Percentiles rank a stretch among this genome's conserved stretches.
These are phyloP conservation scores for Athelia sp. DNA, from an alignment of 1,284 basidiomycete genomes.

Conservation along the genomic window DNA sequence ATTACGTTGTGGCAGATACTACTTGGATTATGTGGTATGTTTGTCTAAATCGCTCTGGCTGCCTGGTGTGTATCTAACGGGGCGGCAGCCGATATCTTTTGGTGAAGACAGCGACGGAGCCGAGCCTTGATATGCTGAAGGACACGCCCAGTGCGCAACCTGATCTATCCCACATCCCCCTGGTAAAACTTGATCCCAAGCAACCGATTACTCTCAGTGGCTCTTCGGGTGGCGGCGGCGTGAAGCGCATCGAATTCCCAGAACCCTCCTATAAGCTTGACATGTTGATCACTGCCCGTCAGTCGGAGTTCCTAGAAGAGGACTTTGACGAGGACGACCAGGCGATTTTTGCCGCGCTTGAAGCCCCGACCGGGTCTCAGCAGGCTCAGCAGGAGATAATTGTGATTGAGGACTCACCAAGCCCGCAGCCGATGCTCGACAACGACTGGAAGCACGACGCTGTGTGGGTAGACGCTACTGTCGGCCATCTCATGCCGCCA, in stretches of 20 bases:
- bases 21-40: slow-evolving; percentile 62
- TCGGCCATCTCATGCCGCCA: slow-evolving; percentile 45
- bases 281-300: slow-evolving; percentile 35
- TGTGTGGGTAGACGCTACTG: slow-evolving; percentile 38
- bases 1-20: slow-evolving; percentile 53
- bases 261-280: slow-evolving; percentile 47
- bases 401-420: slow-evolving; percentile 3
- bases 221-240: not conserved
- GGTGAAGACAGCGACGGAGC: slow-evolving; percentile 30
- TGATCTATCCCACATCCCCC: slow-evolving; percentile 23
- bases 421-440: slow-evolving; percentile 4
- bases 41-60: not conserved
- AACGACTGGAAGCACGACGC: slow-evolving; percentile 52
- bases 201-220: slow-evolving; percentile 14
- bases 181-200: slow-evolving; percentile 36
- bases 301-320: slow-evolving; percentile 30
- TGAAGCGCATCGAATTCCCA: slow-evolving; percentile 40
- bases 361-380: not conserved
- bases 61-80: slow-evolving; percentile 1
- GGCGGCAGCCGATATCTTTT: slow-evolving; percentile 52
- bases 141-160: not conserved
- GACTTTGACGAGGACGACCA: slow-evolving; percentile 45
- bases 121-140: not conserved
- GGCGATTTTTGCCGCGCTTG: slow-evolving; percentile 30
- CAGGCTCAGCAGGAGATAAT: slow-evolving; percentile 3